Conservation (phyloP, 2,329 filamentous ascomycete genomes). For the Verticillium tricorpus region DNA sequence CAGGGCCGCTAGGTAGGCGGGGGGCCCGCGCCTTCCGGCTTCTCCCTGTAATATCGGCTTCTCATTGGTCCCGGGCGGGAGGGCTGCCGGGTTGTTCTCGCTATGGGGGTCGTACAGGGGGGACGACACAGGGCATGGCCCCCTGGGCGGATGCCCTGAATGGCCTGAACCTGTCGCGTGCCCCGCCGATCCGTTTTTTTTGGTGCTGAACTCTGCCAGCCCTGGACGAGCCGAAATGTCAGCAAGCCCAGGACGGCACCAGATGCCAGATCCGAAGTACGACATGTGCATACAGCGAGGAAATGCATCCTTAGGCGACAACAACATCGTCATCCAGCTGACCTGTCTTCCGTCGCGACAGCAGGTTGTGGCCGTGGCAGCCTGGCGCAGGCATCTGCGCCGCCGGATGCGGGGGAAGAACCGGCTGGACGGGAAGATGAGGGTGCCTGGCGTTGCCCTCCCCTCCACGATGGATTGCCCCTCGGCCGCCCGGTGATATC, state of each 20-base stretch:
- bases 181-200: not conserved
- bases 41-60: not conserved
- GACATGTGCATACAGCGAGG: not conserved
- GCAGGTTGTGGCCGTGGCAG: not conserved
- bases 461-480: not conserved
- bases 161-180: not conserved
- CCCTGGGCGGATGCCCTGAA: not conserved
- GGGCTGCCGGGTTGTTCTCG: slow-evolving; percentile 2
- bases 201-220: not conserved
- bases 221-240: not conserved
- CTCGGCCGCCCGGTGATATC: not conserved
- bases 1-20: not conserved
- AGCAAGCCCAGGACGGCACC: not conserved
- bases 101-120: not conserved
- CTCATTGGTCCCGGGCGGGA: not conserved
- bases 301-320: not conserved
- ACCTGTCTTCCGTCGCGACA: not conserved
- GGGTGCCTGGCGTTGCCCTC: not conserved
- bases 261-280: not conserved
- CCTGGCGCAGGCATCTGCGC: not conserved
- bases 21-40: slow-evolving; percentile 2
- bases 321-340: not conserved
- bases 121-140: not conserved
- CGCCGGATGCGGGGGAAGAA: not conserved
- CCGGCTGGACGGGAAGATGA: not conserved